Conservation (phyloP, 106 monocot species). For the Dendrobium officinale region DNA sequence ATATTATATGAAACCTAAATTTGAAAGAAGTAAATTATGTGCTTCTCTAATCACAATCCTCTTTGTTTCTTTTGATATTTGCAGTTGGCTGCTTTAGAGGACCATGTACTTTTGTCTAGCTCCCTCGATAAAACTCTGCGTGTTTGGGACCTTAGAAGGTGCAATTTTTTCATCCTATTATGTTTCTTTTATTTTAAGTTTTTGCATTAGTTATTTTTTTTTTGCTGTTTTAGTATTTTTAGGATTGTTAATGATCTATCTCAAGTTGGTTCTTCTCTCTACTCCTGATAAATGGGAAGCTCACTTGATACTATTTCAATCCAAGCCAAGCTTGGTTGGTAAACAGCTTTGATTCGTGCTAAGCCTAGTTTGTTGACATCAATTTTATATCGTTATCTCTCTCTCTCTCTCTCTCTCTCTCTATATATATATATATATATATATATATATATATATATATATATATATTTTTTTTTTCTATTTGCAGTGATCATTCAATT, state of each 20-base stretch:
- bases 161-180: background rate
- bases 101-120: constrained; percentile 89
- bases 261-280: background rate
- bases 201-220: background rate
- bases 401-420: background rate
- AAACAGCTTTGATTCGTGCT: background rate
- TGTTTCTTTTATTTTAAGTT: background rate
- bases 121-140: constrained; percentile 89
- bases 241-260: background rate
- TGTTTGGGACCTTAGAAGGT: constrained; percentile 96
- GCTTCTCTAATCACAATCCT: background rate
- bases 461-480: no score
- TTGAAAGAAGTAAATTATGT: background rate
- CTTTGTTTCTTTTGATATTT: constrained; percentile 9
- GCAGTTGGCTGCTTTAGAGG: constrained; percentile 75
- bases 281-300: background rate
- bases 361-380: background rate
- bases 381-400: background rate
- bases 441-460: no score
- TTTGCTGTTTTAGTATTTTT: background rate
- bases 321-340: background rate
- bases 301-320: background rate
- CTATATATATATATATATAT: no score
- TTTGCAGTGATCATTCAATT: no score
- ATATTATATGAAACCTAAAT: background rate